phyloP scores from a whole-genome alignment of 768 basidiomycete species.

The Phallus indusiatus region DNA sequence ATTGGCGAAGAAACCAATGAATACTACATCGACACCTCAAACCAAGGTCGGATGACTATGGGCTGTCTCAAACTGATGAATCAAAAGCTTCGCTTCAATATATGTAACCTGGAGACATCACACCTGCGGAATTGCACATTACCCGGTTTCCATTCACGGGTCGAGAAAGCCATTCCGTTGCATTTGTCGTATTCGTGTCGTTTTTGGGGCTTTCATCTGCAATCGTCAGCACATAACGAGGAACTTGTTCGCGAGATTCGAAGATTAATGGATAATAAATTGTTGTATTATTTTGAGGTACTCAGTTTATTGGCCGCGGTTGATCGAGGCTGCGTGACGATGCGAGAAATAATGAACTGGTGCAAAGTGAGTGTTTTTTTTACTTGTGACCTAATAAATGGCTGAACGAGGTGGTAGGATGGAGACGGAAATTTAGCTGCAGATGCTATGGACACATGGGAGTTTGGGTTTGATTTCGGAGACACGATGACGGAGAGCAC shows the following conservation, averaged over 20 bases:
- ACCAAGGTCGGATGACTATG: slow-evolving; percentile 16
- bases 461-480: slow-evolving; percentile 25
- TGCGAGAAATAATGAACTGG: slow-evolving; percentile 1
- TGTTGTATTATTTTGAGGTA: slow-evolving; percentile 32
- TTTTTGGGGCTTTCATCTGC: slow-evolving; percentile 25
- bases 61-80: slow-evolving; percentile 22
- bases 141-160: slow-evolving; percentile 10
- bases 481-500: slow-evolving; percentile 21
- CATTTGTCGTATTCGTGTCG: slow-evolving; percentile 27
- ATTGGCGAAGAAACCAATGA: neutral
- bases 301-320: slow-evolving; percentile 21
- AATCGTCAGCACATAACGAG: slow-evolving; percentile 5
- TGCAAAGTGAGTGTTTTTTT: slow-evolving; percentile 1
- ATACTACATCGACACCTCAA: slow-evolving; percentile 9
- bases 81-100: slow-evolving; percentile 24
- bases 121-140: slow-evolving; percentile 21
- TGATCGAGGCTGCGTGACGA: slow-evolving; percentile 12
- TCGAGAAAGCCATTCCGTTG: slow-evolving; percentile 20
- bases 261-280: slow-evolving; percentile 14
- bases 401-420: neutral
- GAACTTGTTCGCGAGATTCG: slow-evolving; percentile 12
- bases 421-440: neutral
- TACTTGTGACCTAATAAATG: neutral
- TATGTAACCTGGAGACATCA: slow-evolving; percentile 24
- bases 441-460: slow-evolving; percentile 16